Evolutionary conservation across 208 protist genomes (phyloP).

Genomic region (Phytomonas sp.): DNA sequence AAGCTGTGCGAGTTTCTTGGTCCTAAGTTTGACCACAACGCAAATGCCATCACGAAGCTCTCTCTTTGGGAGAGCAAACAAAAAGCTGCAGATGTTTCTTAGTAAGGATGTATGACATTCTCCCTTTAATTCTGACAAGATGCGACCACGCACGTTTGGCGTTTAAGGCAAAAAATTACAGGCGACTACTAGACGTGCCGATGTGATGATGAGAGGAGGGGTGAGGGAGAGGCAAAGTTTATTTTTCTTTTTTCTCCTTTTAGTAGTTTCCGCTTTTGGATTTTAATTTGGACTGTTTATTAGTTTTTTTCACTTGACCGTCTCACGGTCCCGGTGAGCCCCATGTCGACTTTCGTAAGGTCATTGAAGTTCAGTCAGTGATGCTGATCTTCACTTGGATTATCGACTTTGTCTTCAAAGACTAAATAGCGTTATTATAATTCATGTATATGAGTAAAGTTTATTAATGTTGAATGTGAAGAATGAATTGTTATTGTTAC

Average conservation of each 20-base stretch:
- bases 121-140: not conserved
- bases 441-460: not conserved
- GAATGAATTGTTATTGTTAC: too few relatives aligned
- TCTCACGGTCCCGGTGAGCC: too few relatives aligned
- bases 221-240: too few relatives aligned
- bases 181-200: not conserved
- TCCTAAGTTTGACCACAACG: conserved; percentile 47
- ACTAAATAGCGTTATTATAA: conserved; percentile 7
- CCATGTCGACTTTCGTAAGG: too few relatives aligned
- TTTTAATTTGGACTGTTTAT: conserved; percentile 3
- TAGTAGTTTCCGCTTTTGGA: not conserved
- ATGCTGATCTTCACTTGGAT: not conserved
- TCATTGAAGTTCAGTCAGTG: too few relatives aligned
- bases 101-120: not conserved
- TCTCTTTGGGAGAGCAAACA: conserved; percentile 79
- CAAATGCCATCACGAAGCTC: conserved; percentile 80
- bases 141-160: too few relatives aligned
- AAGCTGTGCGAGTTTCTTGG: conserved; percentile 66
- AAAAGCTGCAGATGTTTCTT: conserved; percentile 14
- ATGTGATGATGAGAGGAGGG: too few relatives aligned
- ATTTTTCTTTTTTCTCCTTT: not conserved
- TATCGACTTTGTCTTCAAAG: not conserved
- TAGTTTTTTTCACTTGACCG: not conserved
- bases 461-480: too few relatives aligned
- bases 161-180: not conserved